Evolutionary conservation across 345 rosid species (phyloP), one percentile per base, ranked within the genome.

Genomic region (Turritis glabra): DNA sequence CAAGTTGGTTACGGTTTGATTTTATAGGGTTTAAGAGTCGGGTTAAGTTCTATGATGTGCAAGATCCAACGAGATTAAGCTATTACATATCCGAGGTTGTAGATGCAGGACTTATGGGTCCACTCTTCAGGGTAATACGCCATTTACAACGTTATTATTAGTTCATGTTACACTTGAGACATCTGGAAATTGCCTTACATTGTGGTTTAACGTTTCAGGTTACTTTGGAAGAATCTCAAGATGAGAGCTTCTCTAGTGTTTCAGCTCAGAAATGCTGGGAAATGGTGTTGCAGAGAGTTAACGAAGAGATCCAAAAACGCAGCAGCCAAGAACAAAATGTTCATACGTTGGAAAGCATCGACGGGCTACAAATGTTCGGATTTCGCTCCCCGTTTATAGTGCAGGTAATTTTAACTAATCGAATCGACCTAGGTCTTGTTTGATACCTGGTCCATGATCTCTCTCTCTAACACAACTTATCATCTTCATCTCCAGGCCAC

Each of bases 201-300:
- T 23, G 30, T 66, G 35, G 47, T 10, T 5, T 67, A 51, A 46
- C 1, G 18, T 47, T 41, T 77, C 84, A 94, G 97, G 97, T 94
- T 54, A 84, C 88, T 40, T 50, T 88, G 59, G 96, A 91, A 80
- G 89, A 84, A 72, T 79, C 74, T 59, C 88, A 87, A 11, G 73
- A 72, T 13, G 86, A 79, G 60, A 78, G 77, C 67, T 84, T 89
- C 66, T 73, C 81, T 19, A 69, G 74, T 77, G 54, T 76, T 80
- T 89, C 97, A 9, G 80, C 84, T 14, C 86, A 87, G 65, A 72
- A 81, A 73, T 91, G 98, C 82, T 94, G 97, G 98, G 95, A 87
- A 65, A 86, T 83, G 87, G 95, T 91, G 63, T 33, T 85, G 71
- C 76, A 77, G 65, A 75, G 76, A 51, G 69, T 88, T 40, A 89